phyloP scores from a whole-genome alignment of 441 rosid species.

The Mallotus japonicus region DNA sequence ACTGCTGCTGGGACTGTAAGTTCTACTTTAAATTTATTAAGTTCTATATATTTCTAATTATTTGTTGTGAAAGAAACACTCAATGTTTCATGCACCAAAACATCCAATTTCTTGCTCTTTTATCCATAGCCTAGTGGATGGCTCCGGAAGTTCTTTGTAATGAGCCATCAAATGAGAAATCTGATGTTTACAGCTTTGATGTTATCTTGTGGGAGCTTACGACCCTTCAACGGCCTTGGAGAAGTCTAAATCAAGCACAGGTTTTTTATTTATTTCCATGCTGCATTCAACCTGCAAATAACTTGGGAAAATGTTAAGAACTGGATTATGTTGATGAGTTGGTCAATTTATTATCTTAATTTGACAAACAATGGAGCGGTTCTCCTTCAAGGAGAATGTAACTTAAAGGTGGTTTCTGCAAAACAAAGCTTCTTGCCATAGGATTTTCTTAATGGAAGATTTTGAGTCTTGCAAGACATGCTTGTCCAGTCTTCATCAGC shows the following conservation, averaged over 20 bases:
- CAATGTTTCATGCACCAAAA: constrained; percentile 5
- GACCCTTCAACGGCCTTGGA: constrained; percentile 90
- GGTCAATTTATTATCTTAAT: not conserved
- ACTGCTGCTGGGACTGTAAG: constrained; percentile 99
- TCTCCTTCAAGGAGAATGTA: not conserved
- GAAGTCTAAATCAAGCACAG: constrained; percentile 80
- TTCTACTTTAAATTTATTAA: constrained; percentile 23
- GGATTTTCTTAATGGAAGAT: no score
- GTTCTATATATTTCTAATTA: constrained; percentile 5
- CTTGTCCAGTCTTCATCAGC: no score
- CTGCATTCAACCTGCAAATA: not conserved
- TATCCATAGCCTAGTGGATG: constrained; percentile 92
- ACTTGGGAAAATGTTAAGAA: not conserved
- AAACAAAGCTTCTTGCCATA: not conserved
- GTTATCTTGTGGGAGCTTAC: constrained; percentile 94
- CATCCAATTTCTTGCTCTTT: constrained; percentile 22
- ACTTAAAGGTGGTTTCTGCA: not conserved
- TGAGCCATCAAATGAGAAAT: constrained; percentile 86
- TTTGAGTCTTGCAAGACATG: no score
- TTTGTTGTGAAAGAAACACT: not conserved
- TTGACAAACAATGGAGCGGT: not conserved
- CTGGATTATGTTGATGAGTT: not conserved
- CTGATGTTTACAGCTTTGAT: constrained; percentile 93
- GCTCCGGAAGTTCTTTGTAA: constrained; percentile 96
- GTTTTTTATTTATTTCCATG: constrained; percentile 34